Evolutionary conservation across 345 rosid species (phyloP).

Genomic region (Clarkia xantiana): DNA sequence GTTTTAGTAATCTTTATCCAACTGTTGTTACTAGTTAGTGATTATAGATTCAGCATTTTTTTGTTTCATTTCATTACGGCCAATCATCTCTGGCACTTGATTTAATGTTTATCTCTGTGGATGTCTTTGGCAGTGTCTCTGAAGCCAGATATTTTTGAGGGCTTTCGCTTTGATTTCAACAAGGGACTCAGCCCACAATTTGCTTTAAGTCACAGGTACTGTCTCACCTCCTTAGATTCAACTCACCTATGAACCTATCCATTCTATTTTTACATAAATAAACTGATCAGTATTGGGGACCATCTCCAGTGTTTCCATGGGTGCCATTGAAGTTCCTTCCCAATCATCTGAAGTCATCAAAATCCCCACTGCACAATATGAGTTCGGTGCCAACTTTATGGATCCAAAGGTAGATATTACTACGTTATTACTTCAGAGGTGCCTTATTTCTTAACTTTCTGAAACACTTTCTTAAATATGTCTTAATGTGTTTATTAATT

Average conservation of each 20-base stretch:
- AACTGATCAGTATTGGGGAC: not conserved
- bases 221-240: not conserved
- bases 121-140: conserved; percentile 58
- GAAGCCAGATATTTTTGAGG: conserved; percentile 88
- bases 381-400: conserved; percentile 81
- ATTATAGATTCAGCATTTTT: no score
- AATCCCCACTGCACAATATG: conserved; percentile 80
- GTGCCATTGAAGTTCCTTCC: conserved; percentile 84
- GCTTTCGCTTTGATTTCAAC: conserved; percentile 87
- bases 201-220: conserved; percentile 78
- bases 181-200: conserved; percentile 78
- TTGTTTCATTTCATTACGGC: not conserved
- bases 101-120: not conserved
- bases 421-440: not conserved
- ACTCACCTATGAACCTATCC: not conserved
- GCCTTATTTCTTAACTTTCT: not conserved
- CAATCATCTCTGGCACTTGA: not conserved
- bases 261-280: not conserved
- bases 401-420: conserved; percentile 49
- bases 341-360: conserved; percentile 75
- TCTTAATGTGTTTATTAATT: conserved; percentile 2
- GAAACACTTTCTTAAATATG: not conserved
- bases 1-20: no score
- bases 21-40: no score
- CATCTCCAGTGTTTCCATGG: conserved; percentile 66